phyloP scores from a whole-genome alignment of 2,329 filamentous ascomycete species.

The Epicoccum nigrum region DNA sequence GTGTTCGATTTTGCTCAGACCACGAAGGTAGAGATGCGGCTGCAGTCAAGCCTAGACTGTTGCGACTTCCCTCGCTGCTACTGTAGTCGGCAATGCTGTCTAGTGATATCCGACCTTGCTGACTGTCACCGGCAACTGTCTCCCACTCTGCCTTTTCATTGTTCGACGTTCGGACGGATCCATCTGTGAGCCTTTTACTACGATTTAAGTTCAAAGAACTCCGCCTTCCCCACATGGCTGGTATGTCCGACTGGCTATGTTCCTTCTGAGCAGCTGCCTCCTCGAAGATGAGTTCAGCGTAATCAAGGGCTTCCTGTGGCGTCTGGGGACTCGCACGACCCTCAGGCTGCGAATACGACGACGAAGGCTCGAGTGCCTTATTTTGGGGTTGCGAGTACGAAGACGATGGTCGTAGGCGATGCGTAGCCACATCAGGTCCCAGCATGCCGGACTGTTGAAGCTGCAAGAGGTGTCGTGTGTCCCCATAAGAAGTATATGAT shows the following conservation, averaged over 20 bases:
- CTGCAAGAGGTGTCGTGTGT: conserved; percentile 41
- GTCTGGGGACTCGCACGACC: conserved; percentile 18
- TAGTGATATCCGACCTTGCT: conserved; percentile 22
- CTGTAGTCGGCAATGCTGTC: conserved; percentile 46
- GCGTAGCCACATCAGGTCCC: not conserved
- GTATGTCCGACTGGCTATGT: conserved; percentile 26
- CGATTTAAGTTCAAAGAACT: conserved; percentile 34
- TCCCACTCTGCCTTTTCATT: conserved; percentile 44
- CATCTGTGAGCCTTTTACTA: conserved; percentile 9
- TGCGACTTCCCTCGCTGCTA: conserved; percentile 32
- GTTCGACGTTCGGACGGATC: conserved; percentile 1
- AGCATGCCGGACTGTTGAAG: conserved; percentile 22
- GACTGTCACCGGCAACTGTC: conserved; percentile 36
- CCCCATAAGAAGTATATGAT: conserved; percentile 45
- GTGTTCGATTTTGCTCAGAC: conserved; percentile 17
- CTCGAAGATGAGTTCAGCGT: conserved; percentile 41
- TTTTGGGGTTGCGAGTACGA: conserved; percentile 30
- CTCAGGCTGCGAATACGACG: conserved; percentile 35
- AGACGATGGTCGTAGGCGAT: conserved; percentile 28
- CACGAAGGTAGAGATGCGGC: conserved; percentile 18
- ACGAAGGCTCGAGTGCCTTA: conserved; percentile 28
- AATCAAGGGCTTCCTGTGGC: conserved; percentile 36
- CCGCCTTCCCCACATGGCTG: conserved; percentile 42
- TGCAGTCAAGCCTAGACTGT: conserved; percentile 23
- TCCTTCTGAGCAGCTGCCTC: conserved; percentile 14